Evolutionary conservation across 106 monocot species (phyloP).

Genomic region (Dendrobium officinale): DNA sequence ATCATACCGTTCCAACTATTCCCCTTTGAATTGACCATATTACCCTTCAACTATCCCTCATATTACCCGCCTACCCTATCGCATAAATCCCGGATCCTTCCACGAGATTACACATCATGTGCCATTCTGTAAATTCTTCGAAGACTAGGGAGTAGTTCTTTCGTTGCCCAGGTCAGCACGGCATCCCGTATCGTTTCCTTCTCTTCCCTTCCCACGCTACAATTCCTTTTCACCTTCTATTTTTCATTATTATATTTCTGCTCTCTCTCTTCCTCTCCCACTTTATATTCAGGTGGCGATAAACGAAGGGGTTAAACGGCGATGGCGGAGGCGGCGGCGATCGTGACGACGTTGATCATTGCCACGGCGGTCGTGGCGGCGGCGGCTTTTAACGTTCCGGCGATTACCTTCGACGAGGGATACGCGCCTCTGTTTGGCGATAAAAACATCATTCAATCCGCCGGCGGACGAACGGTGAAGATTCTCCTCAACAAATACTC

Average conservation of each 20-base stretch:
- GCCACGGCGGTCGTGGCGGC: neutral
- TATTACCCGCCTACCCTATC: neutral
- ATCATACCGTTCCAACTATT: too few relatives aligned
- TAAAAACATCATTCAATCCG: constrained; percentile 32
- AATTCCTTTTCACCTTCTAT: neutral
- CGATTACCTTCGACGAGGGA: constrained; percentile 43
- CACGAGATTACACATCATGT: too few relatives aligned
- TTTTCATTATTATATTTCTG: neutral
- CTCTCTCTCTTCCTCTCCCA: neutral
- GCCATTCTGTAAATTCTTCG: too few relatives aligned
- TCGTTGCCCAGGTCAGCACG: neutral
- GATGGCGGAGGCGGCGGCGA: neutral
- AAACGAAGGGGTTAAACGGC: neutral
- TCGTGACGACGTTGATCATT: neutral
- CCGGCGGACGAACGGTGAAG: constrained; percentile 25
- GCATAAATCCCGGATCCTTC: neutral
- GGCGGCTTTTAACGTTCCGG: constrained; percentile 14
- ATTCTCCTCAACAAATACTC: constrained; percentile 43
- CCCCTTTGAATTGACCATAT: neutral
- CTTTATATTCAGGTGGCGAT: neutral
- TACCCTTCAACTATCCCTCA: neutral
- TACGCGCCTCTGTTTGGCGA: constrained; percentile 41
- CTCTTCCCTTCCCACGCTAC: neutral
- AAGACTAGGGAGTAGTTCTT: neutral
- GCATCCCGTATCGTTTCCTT: neutral